Evolutionary conservation across 805 yeast species (phyloP).

Genomic region (Kluyveromyces siamensis): DNA sequence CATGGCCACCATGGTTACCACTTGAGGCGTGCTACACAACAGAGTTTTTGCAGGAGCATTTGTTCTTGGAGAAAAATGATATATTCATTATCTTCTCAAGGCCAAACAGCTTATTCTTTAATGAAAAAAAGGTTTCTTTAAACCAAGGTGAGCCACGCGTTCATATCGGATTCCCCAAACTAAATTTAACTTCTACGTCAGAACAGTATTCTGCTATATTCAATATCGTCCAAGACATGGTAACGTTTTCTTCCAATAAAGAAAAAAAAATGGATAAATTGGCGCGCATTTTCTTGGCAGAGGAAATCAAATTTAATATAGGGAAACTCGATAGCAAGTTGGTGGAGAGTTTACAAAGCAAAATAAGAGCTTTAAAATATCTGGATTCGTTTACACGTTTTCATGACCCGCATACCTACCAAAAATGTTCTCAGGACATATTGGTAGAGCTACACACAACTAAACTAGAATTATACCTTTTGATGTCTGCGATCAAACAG

Average conservation of each 20-base stretch:
- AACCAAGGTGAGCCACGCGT: constrained; percentile 24
- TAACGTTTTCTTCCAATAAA: constrained; percentile 29
- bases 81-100: constrained; percentile 39
- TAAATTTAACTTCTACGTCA: constrained; percentile 46
- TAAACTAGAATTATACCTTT: constrained; percentile 32
- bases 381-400: constrained; percentile 34
- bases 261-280: constrained; percentile 37
- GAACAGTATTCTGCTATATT: constrained; percentile 47
- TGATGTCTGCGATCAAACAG: constrained; percentile 35
- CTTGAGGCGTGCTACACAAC: constrained; percentile 51
- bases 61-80: constrained; percentile 45
- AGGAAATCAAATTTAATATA: constrained; percentile 36
- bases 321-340: constrained; percentile 29
- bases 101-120: constrained; percentile 44
- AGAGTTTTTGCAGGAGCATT: constrained; percentile 32
- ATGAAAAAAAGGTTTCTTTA: constrained; percentile 19
- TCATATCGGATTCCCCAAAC: constrained; percentile 34
- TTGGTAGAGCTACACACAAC: constrained; percentile 29
- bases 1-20: constrained; percentile 66
- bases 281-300: constrained; percentile 44
- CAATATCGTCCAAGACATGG: constrained; percentile 38
- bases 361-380: constrained; percentile 33
- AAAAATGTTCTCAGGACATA: constrained; percentile 31
- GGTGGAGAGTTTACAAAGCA: constrained; percentile 44
- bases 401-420: constrained; percentile 25